Percentiles rank a stretch among this genome's conserved stretches.
These are phyloP conservation scores for Coleophoma crateriformis DNA, from an alignment of 2,329 filamentous ascomycete species.

Conservation along the genomic window DNA sequence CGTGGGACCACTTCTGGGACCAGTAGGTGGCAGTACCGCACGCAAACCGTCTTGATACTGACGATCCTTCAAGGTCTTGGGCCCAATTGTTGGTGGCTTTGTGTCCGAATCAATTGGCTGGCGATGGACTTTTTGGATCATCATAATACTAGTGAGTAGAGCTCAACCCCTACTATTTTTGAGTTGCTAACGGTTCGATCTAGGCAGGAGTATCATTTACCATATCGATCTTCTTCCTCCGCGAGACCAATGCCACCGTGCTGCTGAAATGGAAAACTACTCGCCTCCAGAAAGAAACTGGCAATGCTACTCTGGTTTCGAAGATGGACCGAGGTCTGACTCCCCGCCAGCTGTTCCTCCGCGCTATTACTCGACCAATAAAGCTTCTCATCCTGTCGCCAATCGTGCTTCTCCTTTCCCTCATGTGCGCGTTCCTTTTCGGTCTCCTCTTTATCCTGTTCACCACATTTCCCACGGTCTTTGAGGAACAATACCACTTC, in stretches of 20 bases:
- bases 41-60: background rate
- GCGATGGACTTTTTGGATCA: constrained; percentile 32
- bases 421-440: constrained; percentile 10
- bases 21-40: constrained; percentile 21
- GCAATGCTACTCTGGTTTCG: constrained; percentile 44
- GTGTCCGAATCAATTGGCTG: constrained; percentile 28
- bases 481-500: constrained; percentile 31
- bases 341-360: constrained; percentile 24
- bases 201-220: constrained; percentile 25
- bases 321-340: constrained; percentile 21
- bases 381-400: constrained; percentile 32
- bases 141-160: constrained; percentile 14
- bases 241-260: constrained; percentile 42
- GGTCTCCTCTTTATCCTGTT: constrained; percentile 13
- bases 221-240: constrained; percentile 23
- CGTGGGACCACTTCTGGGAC: constrained; percentile 21
- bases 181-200: constrained; percentile 12
- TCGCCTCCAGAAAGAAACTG: constrained; percentile 40
- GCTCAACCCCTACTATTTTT: constrained; percentile 5
- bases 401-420: constrained; percentile 23
- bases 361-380: constrained; percentile 31
- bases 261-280: constrained; percentile 37
- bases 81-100: constrained; percentile 28
- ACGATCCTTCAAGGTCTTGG: constrained; percentile 9
- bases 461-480: constrained; percentile 16